Conservation (phyloP, 192 early-diverging fungal species). For the Chytriomyces hyalinus region DNA sequence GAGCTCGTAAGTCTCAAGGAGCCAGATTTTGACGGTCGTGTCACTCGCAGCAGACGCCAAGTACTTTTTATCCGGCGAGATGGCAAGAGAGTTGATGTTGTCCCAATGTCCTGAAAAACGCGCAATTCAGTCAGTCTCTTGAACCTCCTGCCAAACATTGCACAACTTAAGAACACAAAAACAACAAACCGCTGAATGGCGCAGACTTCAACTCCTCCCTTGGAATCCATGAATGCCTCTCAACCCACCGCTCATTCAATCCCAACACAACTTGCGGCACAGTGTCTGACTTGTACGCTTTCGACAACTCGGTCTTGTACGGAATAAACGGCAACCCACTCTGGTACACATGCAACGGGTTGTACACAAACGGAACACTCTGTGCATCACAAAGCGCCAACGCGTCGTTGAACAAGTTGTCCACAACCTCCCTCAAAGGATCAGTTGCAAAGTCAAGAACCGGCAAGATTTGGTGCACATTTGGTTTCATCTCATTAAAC, state of each 20-base stretch:
- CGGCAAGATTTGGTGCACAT: neutral
- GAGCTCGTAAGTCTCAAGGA: neutral
- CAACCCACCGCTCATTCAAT: neutral
- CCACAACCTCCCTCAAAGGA: neutral
- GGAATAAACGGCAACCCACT: neutral
- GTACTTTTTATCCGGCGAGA: slow-evolving; percentile 18
- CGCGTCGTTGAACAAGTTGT: neutral
- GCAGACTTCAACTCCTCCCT: no score
- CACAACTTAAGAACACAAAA: no score
- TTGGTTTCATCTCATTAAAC: neutral
- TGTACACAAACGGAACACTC: neutral
- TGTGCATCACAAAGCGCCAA: neutral
- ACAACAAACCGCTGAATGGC: no score
- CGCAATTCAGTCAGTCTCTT: no score
- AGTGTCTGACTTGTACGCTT: neutral
- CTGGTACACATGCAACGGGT: slow-evolving; percentile 4
- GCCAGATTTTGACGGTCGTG: slow-evolving; percentile 36
- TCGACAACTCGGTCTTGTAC: neutral
- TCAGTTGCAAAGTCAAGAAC: neutral
- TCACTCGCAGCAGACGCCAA: slow-evolving; percentile 28
- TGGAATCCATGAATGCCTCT: no score
- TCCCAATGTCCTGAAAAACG: no score
- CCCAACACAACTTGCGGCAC: neutral
- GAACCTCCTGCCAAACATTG: no score
- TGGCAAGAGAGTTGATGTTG: neutral